These are phyloP conservation scores for Solanum appendiculatum DNA, from an alignment of 257 asterid genomes.

Conservation along the genomic window DNA sequence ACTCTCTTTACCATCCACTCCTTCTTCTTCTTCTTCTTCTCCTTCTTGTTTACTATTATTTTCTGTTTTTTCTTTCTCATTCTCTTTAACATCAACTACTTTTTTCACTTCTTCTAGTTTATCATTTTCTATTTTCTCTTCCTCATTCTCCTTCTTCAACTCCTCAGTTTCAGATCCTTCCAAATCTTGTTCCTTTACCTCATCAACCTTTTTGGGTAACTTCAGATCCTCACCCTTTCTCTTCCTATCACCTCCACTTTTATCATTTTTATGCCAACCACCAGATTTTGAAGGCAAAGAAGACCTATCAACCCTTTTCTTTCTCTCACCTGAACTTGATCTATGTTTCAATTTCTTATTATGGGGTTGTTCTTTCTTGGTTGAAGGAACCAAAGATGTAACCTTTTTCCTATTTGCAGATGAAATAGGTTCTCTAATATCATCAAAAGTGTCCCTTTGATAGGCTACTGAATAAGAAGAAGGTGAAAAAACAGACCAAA, in stretches of 20 bases:
- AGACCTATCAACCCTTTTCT: conserved; percentile 30
- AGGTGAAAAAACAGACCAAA: conserved; percentile 73
- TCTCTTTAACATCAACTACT: conserved; percentile 3
- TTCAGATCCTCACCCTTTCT: conserved; percentile 18
- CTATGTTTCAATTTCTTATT: conserved; percentile 9
- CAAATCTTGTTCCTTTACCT: conserved; percentile 21
- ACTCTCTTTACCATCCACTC: not conserved
- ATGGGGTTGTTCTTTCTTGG: conserved; percentile 25
- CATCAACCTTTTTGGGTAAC: conserved; percentile 13
- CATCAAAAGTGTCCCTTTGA: conserved; percentile 82
- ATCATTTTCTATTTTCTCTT: not conserved
- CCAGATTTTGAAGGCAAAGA: conserved; percentile 37
- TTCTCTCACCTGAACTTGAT: conserved; percentile 25
- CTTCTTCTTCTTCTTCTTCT: conserved; percentile 23
- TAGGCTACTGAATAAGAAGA: conserved; percentile 53
- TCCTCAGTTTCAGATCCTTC: conserved; percentile 53
- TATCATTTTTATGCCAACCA: conserved; percentile 23
- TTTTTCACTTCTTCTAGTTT: conserved; percentile 1
- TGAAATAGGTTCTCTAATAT: conserved; percentile 54
- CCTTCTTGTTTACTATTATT: not conserved
- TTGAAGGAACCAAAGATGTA: conserved; percentile 8
- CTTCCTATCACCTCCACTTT: conserved; percentile 4
- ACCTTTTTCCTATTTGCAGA: conserved; percentile 28
- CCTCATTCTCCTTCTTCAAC: conserved; percentile 6
- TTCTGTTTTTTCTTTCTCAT: not conserved